phyloP scores from a whole-genome alignment of 2,329 filamentous ascomycete genomes.

The Fusarium aywerte region DNA sequence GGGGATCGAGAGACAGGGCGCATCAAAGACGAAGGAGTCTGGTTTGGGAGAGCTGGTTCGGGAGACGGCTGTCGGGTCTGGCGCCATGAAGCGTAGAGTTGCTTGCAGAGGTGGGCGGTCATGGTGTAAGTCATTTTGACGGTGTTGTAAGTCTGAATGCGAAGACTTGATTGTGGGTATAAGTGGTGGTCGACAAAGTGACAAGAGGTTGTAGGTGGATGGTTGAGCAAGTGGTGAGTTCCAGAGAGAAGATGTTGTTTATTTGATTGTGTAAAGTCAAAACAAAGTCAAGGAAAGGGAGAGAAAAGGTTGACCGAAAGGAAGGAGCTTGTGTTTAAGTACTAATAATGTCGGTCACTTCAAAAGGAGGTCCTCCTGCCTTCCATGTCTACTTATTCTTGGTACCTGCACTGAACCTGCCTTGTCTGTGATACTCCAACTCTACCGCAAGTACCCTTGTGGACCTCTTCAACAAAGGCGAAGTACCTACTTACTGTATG shows the following conservation, averaged over 20 bases:
- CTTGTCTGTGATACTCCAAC: constrained; percentile 12
- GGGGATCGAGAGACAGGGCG: constrained; percentile 44
- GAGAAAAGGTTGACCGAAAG: neutral
- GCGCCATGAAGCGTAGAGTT: constrained; percentile 69
- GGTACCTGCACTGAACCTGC: constrained; percentile 32
- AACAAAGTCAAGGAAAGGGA: neutral
- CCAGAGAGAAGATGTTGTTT: constrained; percentile 7
- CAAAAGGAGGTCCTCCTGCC: constrained; percentile 13
- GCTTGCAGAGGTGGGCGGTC: constrained; percentile 69
- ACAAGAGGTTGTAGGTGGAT: neutral
- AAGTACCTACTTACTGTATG: neutral
- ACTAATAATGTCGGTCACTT: constrained; percentile 1
- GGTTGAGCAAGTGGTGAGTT: neutral
- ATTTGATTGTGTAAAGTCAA: constrained; percentile 5
- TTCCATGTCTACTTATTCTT: neutral
- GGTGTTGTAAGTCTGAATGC: constrained; percentile 2
- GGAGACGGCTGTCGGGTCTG: constrained; percentile 58
- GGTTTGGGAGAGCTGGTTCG: constrained; percentile 47
- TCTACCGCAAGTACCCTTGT: constrained; percentile 12
- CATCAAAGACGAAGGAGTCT: constrained; percentile 43
- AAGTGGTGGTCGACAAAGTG: constrained; percentile 6
- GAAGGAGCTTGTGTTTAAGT: constrained; percentile 27
- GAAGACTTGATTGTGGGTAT: constrained; percentile 3
- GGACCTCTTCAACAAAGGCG: neutral
- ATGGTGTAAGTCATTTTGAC: constrained; percentile 68